phyloP scores from a whole-genome alignment of 2,329 filamentous ascomycete genomes.

The Venturiaceae sp. region DNA sequence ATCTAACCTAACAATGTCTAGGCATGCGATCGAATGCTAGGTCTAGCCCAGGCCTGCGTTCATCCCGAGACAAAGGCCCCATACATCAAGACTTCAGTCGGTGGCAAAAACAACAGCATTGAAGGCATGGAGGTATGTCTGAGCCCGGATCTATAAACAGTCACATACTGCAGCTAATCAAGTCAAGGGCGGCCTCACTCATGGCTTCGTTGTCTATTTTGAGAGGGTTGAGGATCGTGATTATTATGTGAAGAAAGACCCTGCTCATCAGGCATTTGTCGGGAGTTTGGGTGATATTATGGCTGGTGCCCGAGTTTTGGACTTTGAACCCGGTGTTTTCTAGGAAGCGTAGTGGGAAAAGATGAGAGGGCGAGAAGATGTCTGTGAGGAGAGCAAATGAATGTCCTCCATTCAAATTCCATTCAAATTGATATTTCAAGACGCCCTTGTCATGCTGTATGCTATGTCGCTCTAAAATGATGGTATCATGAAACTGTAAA shows the following conservation, averaged over 20 bases:
- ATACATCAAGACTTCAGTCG: slow-evolving; percentile 50
- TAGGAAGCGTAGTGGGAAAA: slow-evolving; percentile 17
- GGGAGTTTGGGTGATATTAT: slow-evolving; percentile 38
- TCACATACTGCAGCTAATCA: neutral
- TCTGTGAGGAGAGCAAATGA: too few relatives aligned
- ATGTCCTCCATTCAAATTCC: too few relatives aligned
- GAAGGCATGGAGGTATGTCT: slow-evolving; percentile 49
- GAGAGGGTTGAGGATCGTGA: slow-evolving; percentile 51
- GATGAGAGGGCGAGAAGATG: neutral
- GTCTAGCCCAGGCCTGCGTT: slow-evolving; percentile 47
- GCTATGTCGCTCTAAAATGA: neutral
- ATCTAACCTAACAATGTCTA: slow-evolving; percentile 19
- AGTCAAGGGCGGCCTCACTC: slow-evolving; percentile 50
- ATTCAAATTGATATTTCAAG: too few relatives aligned
- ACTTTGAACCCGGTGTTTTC: slow-evolving; percentile 47
- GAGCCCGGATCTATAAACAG: neutral
- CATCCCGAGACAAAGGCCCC: slow-evolving; percentile 47
- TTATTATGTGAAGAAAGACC: slow-evolving; percentile 59
- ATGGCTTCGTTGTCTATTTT: slow-evolving; percentile 62
- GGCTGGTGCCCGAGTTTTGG: slow-evolving; percentile 47
- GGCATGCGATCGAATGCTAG: slow-evolving; percentile 48
- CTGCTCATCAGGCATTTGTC: slow-evolving; percentile 52
- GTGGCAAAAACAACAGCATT: slow-evolving; percentile 52
- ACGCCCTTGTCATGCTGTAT: slow-evolving; percentile 15
- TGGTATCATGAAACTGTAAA: slow-evolving; percentile 48